Percentiles rank a stretch among this genome's conserved stretches.
These are phyloP conservation scores for Spathaspora sp. DNA, from an alignment of 1,139 yeast species.

Conservation along the genomic window DNA sequence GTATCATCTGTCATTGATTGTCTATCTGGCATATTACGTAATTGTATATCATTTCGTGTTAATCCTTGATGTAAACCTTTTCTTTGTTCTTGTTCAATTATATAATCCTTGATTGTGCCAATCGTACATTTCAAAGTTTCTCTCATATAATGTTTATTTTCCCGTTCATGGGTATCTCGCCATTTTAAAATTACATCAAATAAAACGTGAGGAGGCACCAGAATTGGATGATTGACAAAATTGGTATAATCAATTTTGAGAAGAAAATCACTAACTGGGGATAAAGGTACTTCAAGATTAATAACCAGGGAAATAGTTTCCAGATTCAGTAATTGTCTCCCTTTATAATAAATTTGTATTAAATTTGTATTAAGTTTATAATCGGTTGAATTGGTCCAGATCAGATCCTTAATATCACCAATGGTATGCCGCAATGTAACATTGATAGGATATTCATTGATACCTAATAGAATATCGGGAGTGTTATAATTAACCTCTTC, in stretches of 20 bases:
- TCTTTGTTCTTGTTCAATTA: constrained; percentile 18
- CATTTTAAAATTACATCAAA: constrained; percentile 25
- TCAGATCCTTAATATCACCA: constrained; percentile 24
- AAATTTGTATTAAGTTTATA: constrained; percentile 25
- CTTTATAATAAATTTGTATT: constrained; percentile 16
- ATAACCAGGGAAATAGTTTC: constrained; percentile 5
- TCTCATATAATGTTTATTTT: constrained; percentile 16
- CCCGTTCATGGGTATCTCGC: constrained; percentile 14
- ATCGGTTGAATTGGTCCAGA: constrained; percentile 29
- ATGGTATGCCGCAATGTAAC: constrained; percentile 16
- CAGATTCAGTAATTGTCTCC: constrained; percentile 9
- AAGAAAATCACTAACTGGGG: constrained; percentile 10
- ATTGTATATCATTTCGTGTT: not conserved
- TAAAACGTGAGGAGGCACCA: constrained; percentile 24
- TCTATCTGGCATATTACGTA: constrained; percentile 4
- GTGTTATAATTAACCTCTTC: constrained; percentile 13
- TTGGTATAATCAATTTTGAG: constrained; percentile 24
- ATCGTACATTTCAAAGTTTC: constrained; percentile 27
- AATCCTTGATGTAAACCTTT: not conserved
- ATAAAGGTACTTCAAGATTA: not conserved
- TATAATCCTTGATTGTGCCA: constrained; percentile 20
- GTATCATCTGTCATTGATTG: constrained; percentile 13
- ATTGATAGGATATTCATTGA: constrained; percentile 13
- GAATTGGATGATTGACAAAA: not conserved
- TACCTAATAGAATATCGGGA: constrained; percentile 6